Evolutionary conservation across 192 early-diverging fungal genomes (phyloP).

Genomic region (Radiomyces spectabilis): DNA sequence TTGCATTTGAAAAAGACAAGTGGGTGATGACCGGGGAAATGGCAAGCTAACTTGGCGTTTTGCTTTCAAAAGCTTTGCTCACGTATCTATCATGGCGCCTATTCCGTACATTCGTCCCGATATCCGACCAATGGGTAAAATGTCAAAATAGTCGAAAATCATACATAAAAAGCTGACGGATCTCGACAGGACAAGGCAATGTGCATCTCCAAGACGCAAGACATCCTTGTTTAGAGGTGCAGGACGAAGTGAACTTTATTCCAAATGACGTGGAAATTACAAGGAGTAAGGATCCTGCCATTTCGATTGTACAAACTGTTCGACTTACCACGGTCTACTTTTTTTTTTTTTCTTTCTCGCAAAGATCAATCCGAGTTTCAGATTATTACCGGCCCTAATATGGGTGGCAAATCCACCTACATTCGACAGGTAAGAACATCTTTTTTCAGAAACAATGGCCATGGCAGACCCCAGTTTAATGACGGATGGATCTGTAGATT

Average conservation of each 20-base stretch:
- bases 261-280: conserved; percentile 71
- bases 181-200: conserved; percentile 46
- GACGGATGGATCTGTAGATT: conserved; percentile 58
- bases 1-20: conserved; percentile 2
- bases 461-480: too few relatives aligned
- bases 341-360: not conserved
- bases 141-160: not conserved
- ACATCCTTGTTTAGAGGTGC: conserved; percentile 92
- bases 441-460: too few relatives aligned
- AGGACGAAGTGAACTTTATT: conserved; percentile 89
- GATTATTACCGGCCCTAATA: conserved; percentile 96
- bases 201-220: conserved; percentile 64
- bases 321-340: too few relatives aligned
- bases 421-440: conserved; percentile 81
- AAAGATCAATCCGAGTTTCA: conserved; percentile 61
- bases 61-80: conserved; percentile 61
- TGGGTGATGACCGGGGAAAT: not conserved
- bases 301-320: not conserved
- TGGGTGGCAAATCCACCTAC: conserved; percentile 98
- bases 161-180: not conserved
- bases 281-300: not conserved
- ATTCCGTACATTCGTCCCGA: conserved; percentile 76
- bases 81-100: conserved; percentile 77
- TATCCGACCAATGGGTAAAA: conserved; percentile 42
- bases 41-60: too few relatives aligned